phyloP scores from a whole-genome alignment of 2,329 filamentous ascomycete genomes.

The Ilyonectria sp. region DNA sequence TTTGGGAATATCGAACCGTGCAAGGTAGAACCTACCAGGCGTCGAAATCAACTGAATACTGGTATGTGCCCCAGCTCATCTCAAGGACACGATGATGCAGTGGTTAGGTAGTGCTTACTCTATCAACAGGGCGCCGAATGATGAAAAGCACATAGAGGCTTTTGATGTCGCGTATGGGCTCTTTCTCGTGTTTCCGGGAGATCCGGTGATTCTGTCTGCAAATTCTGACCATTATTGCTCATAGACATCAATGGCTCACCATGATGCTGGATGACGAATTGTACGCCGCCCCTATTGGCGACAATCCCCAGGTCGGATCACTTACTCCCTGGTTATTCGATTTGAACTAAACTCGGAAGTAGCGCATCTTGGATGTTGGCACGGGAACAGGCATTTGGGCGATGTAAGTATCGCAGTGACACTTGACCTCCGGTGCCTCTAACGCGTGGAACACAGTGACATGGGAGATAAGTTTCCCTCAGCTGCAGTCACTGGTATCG shows the following conservation, averaged over 20 bases:
- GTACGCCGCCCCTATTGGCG: constrained; percentile 26
- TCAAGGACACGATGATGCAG: neutral
- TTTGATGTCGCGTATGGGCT: constrained; percentile 32
- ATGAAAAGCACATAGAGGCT: constrained; percentile 36
- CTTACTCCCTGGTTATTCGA: fast-evolving
- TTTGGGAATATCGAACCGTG: constrained; percentile 36
- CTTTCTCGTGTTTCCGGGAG: neutral
- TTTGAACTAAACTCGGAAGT: neutral
- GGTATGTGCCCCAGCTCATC: constrained; percentile 6
- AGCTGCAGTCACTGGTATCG: constrained; percentile 28
- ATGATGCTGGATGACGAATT: constrained; percentile 37
- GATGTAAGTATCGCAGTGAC: constrained; percentile 5
- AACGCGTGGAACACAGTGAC: constrained; percentile 2
- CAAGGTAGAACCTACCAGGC: constrained; percentile 34
- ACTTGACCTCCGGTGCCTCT: fast-evolving
- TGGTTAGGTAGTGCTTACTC: neutral
- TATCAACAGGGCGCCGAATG: constrained; percentile 31
- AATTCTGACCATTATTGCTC: neutral
- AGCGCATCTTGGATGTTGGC: constrained; percentile 32
- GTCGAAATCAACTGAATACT: constrained; percentile 36
- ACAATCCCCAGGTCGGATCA: constrained; percentile 23
- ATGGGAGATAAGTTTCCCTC: constrained; percentile 36
- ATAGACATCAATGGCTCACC: constrained; percentile 36
- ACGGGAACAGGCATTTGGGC: constrained; percentile 35
- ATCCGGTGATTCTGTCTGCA: neutral